phyloP scores from a whole-genome alignment of 1,139 yeast genomes.

The Sugiyamaella castrensis region DNA sequence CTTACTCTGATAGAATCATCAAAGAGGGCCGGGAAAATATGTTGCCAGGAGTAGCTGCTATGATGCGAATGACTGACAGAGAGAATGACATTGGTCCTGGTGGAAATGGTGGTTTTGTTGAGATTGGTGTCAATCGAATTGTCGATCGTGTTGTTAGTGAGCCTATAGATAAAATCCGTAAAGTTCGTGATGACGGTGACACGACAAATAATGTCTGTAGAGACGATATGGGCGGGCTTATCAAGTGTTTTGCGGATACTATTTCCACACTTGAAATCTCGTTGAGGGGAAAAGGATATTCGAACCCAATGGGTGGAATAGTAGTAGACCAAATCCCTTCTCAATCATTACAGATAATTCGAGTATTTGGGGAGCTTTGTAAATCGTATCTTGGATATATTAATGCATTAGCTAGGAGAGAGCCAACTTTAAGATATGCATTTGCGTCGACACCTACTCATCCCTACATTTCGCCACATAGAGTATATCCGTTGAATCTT shows the following conservation, averaged over 20 bases:
- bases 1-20: background rate
- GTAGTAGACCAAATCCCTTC: constrained; percentile 59
- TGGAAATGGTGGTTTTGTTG: background rate
- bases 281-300: constrained; percentile 53
- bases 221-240: constrained; percentile 24
- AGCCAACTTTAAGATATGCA: background rate
- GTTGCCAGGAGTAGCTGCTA: background rate
- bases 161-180: constrained; percentile 7
- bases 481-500: background rate
- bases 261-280: constrained; percentile 66
- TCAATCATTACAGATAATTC: constrained; percentile 54
- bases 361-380: constrained; percentile 45
- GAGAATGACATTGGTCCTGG: background rate
- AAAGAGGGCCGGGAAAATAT: constrained; percentile 5
- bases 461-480: background rate
- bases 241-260: constrained; percentile 48
- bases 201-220: background rate
- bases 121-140: background rate
- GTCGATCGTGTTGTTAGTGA: constrained; percentile 10
- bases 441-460: too few species aligned
- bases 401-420: background rate
- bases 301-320: constrained; percentile 39
- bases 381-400: constrained; percentile 13
- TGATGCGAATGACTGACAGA: constrained; percentile 4
- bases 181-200: background rate